Evolutionary conservation across 1,284 basidiomycete genomes (phyloP).

Genomic region (Leccinum laetum): DNA sequence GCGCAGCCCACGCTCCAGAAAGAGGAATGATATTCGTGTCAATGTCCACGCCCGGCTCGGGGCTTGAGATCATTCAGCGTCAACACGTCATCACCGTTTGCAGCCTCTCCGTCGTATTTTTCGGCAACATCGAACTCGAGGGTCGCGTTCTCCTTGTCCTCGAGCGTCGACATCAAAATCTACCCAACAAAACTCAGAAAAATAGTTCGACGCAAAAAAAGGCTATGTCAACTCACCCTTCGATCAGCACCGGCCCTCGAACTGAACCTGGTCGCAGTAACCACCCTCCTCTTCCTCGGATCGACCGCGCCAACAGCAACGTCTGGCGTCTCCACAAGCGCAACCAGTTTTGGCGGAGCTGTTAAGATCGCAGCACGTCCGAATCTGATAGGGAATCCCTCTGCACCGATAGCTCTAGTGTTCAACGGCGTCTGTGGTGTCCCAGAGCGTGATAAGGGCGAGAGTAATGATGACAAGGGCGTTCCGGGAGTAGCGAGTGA

Average conservation of each 20-base stretch:
- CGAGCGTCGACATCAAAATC: slow-evolving; percentile 81
- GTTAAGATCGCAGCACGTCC: slow-evolving; percentile 74
- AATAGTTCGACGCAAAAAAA: neutral
- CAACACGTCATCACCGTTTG: slow-evolving; percentile 12
- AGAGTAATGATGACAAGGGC: slow-evolving; percentile 40
- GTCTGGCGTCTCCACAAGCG: slow-evolving; percentile 80
- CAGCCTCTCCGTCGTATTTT: slow-evolving; percentile 12
- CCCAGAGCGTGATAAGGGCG: slow-evolving; percentile 39
- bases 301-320: slow-evolving; percentile 83
- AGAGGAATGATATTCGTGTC: slow-evolving; percentile 62
- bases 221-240: slow-evolving; percentile 47
- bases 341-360: slow-evolving; percentile 77
- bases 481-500: slow-evolving; percentile 43
- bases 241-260: slow-evolving; percentile 78
- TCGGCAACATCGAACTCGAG: slow-evolving; percentile 33
- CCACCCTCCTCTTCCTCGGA: slow-evolving; percentile 76
- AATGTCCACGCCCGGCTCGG: slow-evolving; percentile 49
- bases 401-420: slow-evolving; percentile 27
- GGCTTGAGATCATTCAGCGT: slow-evolving; percentile 19
- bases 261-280: slow-evolving; percentile 85
- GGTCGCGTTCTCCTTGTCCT: slow-evolving; percentile 45
- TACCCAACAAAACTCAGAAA: slow-evolving; percentile 28
- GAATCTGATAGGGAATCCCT: slow-evolving; percentile 47
- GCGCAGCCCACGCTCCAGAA: slow-evolving; percentile 67
- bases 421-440: slow-evolving; percentile 38